A percentile compares a stretch with the other conserved stretches of the same genome.
These are phyloP conservation scores for Apiospora phragmitis DNA, from an alignment of 2,329 filamentous ascomycete genomes.

Conservation along the genomic window DNA sequence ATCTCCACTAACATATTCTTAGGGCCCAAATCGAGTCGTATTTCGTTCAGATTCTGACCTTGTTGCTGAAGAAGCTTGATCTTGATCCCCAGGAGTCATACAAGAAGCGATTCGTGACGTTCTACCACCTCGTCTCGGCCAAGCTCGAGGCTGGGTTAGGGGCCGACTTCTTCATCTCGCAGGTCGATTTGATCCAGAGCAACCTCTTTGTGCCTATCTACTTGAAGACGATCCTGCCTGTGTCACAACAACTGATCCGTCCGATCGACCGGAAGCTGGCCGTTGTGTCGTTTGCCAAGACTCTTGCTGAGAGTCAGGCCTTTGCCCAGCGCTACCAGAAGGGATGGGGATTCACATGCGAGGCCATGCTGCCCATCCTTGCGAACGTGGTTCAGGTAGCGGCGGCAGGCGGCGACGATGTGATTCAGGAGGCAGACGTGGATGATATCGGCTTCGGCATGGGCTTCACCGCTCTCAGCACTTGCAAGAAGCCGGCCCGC, in stretches of 20 bases:
- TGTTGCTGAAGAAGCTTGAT: constrained; percentile 79
- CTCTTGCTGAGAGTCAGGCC: constrained; percentile 78
- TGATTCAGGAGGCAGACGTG: constrained; percentile 84
- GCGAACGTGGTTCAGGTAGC: constrained; percentile 78
- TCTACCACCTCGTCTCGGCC: constrained; percentile 91
- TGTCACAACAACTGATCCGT: constrained; percentile 83
- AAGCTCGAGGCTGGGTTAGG: constrained; percentile 79
- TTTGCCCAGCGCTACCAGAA: constrained; percentile 83
- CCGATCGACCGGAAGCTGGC: constrained; percentile 92
- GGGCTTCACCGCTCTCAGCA: constrained; percentile 91
- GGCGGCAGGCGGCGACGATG: constrained; percentile 67
- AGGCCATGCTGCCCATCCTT: constrained; percentile 83
- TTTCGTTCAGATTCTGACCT: constrained; percentile 75
- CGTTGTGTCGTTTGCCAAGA: constrained; percentile 91
- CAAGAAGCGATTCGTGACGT: constrained; percentile 83
- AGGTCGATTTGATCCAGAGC: constrained; percentile 79
- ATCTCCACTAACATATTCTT: constrained; percentile 12
- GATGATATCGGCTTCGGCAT: constrained; percentile 95
- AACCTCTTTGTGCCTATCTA: constrained; percentile 85
- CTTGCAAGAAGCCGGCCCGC: constrained; percentile 70
- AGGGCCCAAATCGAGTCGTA: constrained; percentile 70
- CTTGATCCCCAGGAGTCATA: constrained; percentile 72
- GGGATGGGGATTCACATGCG: constrained; percentile 89
- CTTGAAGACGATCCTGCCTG: constrained; percentile 80
- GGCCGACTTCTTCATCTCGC: constrained; percentile 85